Conservation (phyloP, 768 basidiomycete species). For the Suillus brevipes region DNA sequence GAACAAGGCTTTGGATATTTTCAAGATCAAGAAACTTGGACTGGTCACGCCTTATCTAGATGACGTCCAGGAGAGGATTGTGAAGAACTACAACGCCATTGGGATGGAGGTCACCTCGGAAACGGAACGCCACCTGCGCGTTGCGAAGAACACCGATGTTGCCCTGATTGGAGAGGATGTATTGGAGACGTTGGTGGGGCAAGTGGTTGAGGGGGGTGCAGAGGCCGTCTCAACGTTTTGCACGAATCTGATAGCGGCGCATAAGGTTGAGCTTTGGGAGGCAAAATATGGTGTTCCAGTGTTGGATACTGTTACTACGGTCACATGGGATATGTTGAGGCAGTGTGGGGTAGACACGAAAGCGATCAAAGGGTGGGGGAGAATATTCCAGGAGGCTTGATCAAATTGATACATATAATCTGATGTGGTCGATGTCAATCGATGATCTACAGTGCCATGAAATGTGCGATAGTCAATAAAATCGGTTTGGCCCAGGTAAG, state of each 20-base stretch:
- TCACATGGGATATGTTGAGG: slow-evolving; percentile 4
- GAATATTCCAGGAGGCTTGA: slow-evolving; percentile 1
- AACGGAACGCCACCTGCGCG: not conserved
- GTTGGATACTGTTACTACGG: slow-evolving; percentile 1
- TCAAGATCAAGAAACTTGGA: slow-evolving; percentile 2
- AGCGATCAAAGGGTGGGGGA: slow-evolving; percentile 3
- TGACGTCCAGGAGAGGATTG: slow-evolving; percentile 1
- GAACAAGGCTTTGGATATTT: slow-evolving; percentile 1
- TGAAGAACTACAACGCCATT: not conserved
- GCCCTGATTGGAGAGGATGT: not conserved
- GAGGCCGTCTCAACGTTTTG: slow-evolving; percentile 1
- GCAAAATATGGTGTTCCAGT: slow-evolving; percentile 1
- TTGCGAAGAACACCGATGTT: not conserved
- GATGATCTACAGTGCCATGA: not conserved
- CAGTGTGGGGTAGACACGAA: slow-evolving; percentile 4
- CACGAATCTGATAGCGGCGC: not conserved
- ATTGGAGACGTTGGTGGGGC: not conserved
- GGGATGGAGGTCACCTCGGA: not conserved
- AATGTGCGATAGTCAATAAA: not conserved
- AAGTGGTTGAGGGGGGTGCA: not conserved
- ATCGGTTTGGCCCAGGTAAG: not conserved
- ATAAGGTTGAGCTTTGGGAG: slow-evolving; percentile 1
- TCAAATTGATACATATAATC: not conserved
- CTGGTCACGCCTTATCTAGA: slow-evolving; percentile 2
- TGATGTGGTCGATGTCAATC: not conserved